Evolutionary conservation across 1,284 basidiomycete species (phyloP), one percentile per base, ranked within the genome.

Genomic region (Irpex lacteus): DNA sequence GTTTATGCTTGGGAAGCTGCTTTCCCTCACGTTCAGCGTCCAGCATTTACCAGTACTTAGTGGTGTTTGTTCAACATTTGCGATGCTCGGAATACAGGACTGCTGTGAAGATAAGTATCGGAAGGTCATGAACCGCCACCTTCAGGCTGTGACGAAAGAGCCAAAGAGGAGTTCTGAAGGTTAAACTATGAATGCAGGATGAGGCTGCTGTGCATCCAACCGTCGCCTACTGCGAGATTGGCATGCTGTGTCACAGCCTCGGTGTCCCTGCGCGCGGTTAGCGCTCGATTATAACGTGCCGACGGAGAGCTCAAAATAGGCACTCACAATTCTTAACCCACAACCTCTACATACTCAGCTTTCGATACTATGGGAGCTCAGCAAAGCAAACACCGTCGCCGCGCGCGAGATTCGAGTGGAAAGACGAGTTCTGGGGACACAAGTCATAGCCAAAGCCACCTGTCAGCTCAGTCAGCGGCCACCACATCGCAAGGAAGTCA

Each of bases 241-340:
- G 50, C 50, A 52, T 52, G 50, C 50, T 52, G 50, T 52, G 50
- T 52, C 50, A 52, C 50, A 52, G 50, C 50, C 50, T 18, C 50
- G n/a, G 18, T 19, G 50, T 52, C 19, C 18, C 18, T 21, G 18
- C 18, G 50, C 40, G 40, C 40, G 40, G 8, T 44, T 52, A 52
- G 50, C 50, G 50, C 50, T 9, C 50, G 50, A 52, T 18, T 52
- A 19, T n/a, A 52, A 52, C 50, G 50, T 52, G 50, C 50, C 50
- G 50, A 52, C 50, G 50, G 50, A 21, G 11, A 11, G 54, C 26
- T 56, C 26, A 11, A 36, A 13, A 34, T 36, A 36, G 11, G 21
- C 18, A 7, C 54, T 34, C 32, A 36, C 54, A 56, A 15, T 56
- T 21, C 13, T 36, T 34, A 7, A 13, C 6, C 5, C 54, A 56